Conservation (phyloP, 306 rosid genomes). For the Cucumis cinereus region DNA sequence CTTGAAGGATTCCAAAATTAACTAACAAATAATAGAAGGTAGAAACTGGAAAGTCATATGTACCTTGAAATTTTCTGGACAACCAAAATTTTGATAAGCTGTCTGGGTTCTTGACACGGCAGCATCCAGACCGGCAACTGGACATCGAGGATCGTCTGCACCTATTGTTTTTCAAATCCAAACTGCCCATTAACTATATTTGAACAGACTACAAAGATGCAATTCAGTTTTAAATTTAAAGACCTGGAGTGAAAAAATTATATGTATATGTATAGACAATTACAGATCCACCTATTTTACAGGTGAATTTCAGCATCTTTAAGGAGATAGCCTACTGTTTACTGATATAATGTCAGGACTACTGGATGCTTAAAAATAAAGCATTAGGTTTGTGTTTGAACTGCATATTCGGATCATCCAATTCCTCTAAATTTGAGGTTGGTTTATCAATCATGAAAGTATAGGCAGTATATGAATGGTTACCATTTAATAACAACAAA, state of each 20-base stretch:
- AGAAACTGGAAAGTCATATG: background rate
- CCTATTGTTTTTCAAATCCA: slow-evolving; percentile 34
- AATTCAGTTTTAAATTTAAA: background rate
- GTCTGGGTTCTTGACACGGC: slow-evolving; percentile 22
- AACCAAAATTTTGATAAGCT: slow-evolving; percentile 29
- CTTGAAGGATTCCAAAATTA: background rate
- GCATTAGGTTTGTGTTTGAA: background rate
- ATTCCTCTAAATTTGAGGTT: background rate
- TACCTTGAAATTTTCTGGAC: slow-evolving; percentile 46
- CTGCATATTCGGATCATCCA: background rate
- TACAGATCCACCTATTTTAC: background rate
- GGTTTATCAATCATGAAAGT: background rate
- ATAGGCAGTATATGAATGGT: slow-evolving; percentile 2
- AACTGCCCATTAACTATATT: slow-evolving; percentile 9
- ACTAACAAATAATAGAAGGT: background rate
- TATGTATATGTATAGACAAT: background rate
- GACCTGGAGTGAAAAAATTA: background rate
- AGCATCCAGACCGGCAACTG: slow-evolving; percentile 41
- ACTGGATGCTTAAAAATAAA: background rate
- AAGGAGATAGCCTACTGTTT: background rate
- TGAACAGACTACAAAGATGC: background rate
- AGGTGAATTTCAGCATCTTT: background rate
- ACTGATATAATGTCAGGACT: background rate
- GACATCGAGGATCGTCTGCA: slow-evolving; percentile 78
- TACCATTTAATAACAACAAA: slow-evolving; percentile 65